Evolutionary conservation across 1,139 yeast genomes (phyloP).

Genomic region (Geotrichum klebahnii): DNA sequence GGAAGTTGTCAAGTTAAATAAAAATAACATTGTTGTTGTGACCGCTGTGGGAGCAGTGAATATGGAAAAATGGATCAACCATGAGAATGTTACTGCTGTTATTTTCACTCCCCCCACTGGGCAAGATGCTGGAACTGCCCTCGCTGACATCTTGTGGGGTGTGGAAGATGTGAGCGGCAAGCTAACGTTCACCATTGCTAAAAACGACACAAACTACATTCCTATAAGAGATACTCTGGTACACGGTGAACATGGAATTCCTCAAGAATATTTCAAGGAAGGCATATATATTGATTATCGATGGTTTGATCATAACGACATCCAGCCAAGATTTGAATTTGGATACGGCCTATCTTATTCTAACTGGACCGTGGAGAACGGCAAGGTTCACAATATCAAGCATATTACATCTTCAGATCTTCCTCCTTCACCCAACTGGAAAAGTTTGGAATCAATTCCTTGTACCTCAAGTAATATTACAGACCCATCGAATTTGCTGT

Average conservation of each 20-base stretch:
- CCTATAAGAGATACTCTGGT: constrained; percentile 44
- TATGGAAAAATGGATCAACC: constrained; percentile 56
- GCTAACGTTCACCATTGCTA: constrained; percentile 61
- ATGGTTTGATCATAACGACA: constrained; percentile 53
- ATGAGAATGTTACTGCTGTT: constrained; percentile 56
- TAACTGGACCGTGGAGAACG: constrained; percentile 41
- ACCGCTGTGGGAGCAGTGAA: constrained; percentile 59
- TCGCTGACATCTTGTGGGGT: constrained; percentile 54
- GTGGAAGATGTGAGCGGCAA: constrained; percentile 59
- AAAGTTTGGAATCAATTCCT: neutral
- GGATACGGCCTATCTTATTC: constrained; percentile 61
- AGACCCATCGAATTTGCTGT: constrained; percentile 54
- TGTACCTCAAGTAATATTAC: constrained; percentile 23
- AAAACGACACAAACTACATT: constrained; percentile 52
- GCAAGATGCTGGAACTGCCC: constrained; percentile 49
- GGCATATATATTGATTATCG: constrained; percentile 46
- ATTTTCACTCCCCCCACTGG: constrained; percentile 57
- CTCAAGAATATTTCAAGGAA: constrained; percentile 44
- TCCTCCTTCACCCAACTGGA: constrained; percentile 44
- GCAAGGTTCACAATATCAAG: constrained; percentile 41
- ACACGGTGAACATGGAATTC: constrained; percentile 34
- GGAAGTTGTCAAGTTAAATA: constrained; percentile 47
- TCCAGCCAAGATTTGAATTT: constrained; percentile 57
- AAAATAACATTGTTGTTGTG: constrained; percentile 55
- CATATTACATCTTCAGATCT: constrained; percentile 48